These are phyloP conservation scores for Aspergillus puulaauensis DNA, from an alignment of 2,329 filamentous ascomycete genomes.

Conservation along the genomic window DNA sequence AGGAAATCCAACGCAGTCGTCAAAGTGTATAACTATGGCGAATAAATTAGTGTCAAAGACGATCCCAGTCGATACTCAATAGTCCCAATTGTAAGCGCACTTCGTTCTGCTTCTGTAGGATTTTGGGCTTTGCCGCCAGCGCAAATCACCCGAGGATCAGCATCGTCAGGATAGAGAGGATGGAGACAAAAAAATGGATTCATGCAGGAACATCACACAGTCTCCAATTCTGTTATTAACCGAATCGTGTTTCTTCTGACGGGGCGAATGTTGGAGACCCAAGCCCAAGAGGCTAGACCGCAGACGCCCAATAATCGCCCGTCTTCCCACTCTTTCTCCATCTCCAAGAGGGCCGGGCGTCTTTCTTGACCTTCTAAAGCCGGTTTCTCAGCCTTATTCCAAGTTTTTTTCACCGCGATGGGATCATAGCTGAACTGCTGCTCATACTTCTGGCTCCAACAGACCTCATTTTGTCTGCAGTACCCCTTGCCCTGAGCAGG, in stretches of 20 bases:
- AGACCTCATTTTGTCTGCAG: constrained; percentile 2
- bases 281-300: not conserved
- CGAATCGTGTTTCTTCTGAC: not conserved
- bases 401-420: not conserved
- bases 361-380: not conserved
- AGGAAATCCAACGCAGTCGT: not conserved
- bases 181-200: not conserved
- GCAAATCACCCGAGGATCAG: not conserved
- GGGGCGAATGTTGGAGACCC: not conserved
- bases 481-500: constrained; percentile 10
- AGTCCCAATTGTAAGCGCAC: not conserved
- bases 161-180: not conserved
- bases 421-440: not conserved
- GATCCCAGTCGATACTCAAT: not conserved
- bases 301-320: constrained; percentile 1
- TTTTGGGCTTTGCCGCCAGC: not conserved
- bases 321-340: not conserved
- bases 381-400: constrained; percentile 3
- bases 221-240: not conserved
- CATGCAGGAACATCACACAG: constrained; percentile 1
- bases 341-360: not conserved
- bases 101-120: not conserved
- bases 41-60: not conserved
- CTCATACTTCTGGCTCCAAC: not conserved
- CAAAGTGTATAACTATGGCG: not conserved